Percentiles rank a stretch among this genome's conserved stretches.
Evolutionary conservation across 2,329 filamentous ascomycete species (phyloP).

Genomic region (Trichophyton mentagrophytes): DNA sequence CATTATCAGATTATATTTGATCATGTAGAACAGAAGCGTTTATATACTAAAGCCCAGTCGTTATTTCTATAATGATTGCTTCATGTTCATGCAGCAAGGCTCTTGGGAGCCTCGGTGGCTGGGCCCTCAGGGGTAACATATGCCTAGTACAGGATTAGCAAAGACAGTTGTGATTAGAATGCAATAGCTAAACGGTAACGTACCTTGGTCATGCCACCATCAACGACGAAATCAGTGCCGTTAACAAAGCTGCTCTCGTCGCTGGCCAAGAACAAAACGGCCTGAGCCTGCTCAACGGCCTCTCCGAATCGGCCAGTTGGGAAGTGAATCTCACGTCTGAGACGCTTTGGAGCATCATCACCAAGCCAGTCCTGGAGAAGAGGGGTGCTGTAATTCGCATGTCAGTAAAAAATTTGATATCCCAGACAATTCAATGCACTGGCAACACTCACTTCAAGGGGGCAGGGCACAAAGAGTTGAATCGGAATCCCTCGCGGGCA

Average conservation of each 20-base stretch:
- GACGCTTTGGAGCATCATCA: slow-evolving; percentile 68
- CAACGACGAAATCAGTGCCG: slow-evolving; percentile 83
- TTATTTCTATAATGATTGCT: neutral
- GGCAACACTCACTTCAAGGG: slow-evolving; percentile 54
- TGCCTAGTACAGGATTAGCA: slow-evolving; percentile 34
- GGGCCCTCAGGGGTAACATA: slow-evolving; percentile 57
- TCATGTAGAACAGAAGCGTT: too few relatives aligned
- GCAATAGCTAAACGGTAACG: neutral
- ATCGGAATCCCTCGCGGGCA: slow-evolving; percentile 75
- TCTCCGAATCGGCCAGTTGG: slow-evolving; percentile 79
- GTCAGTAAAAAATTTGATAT: neutral
- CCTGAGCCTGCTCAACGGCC: slow-evolving; percentile 85
- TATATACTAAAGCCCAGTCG: neutral
- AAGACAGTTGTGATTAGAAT: slow-evolving; percentile 1
- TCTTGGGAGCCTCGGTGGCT: slow-evolving; percentile 41
- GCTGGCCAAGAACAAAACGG: slow-evolving; percentile 73
- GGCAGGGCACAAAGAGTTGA: slow-evolving; percentile 82
- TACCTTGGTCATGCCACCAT: slow-evolving; percentile 84
- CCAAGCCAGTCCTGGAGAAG: slow-evolving; percentile 89
- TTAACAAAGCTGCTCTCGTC: slow-evolving; percentile 87
- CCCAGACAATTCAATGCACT: neutral
- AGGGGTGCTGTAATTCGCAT: slow-evolving; percentile 47
- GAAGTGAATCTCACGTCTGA: slow-evolving; percentile 78
- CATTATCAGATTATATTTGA: neutral
- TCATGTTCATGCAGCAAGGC: slow-evolving; percentile 23